A percentile compares a stretch with the other conserved stretches of the same genome.
phyloP scores from a whole-genome alignment of 352 stramenopile species.

The Chrysophaeum taylorii region DNA sequence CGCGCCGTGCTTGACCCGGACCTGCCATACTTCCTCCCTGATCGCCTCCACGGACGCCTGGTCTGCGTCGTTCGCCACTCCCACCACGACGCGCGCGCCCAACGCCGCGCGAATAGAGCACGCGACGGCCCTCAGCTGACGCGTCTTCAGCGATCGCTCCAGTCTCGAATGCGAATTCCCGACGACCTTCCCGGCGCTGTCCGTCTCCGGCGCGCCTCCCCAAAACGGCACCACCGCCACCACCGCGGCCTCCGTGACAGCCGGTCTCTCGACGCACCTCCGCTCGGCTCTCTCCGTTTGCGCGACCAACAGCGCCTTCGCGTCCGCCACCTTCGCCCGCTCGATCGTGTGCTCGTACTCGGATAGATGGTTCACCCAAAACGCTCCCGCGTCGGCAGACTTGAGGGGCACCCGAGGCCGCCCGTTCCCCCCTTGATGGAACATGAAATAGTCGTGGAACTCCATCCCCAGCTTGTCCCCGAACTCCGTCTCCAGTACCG shows the following conservation, averaged over 20 bases:
- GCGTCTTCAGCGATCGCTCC: not conserved
- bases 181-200: not conserved
- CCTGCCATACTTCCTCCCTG: too few relatives aligned
- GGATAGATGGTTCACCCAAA: not conserved
- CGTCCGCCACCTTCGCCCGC: not conserved
- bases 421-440: constrained; percentile 7
- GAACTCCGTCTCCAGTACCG: not conserved
- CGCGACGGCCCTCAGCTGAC: not conserved
- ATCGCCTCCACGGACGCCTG: not conserved
- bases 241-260: not conserved
- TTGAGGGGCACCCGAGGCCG: not conserved
- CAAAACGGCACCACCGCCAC: not conserved
- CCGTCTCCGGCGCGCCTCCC: not conserved
- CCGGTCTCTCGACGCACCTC: not conserved
- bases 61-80: not conserved
- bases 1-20: too few relatives aligned
- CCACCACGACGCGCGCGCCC: not conserved
- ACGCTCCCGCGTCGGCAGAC: not conserved
- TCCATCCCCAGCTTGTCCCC: constrained; percentile 7
- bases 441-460: constrained; percentile 10
- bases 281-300: not conserved
- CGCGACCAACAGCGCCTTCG: not conserved
- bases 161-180: not conserved
- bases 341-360: not conserved
- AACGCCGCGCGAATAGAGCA: not conserved